These are phyloP conservation scores for Dendrostoma leiphaemia DNA, from an alignment of 2,329 filamentous ascomycete genomes.

Conservation along the genomic window DNA sequence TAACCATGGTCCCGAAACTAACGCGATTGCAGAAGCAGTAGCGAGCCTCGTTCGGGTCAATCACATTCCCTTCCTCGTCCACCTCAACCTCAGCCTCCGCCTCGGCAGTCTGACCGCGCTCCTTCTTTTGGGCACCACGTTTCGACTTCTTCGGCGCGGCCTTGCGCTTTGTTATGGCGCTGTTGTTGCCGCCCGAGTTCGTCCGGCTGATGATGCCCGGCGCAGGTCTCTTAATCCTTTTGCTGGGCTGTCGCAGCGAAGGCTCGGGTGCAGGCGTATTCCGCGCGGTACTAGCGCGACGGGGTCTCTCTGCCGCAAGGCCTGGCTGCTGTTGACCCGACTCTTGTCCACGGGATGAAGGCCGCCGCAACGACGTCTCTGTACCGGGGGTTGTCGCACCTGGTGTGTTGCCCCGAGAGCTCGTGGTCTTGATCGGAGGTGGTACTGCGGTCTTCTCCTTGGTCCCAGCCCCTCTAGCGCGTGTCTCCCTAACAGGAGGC, in stretches of 20 bases:
- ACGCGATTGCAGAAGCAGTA: slow-evolving; percentile 81
- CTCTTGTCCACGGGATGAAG: slow-evolving; percentile 52
- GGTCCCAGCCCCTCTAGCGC: slow-evolving; percentile 26
- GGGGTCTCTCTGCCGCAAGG: slow-evolving; percentile 51
- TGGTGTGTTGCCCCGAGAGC: slow-evolving; percentile 25
- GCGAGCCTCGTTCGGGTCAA: slow-evolving; percentile 72
- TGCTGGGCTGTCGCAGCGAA: slow-evolving; percentile 40
- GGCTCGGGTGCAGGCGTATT: slow-evolving; percentile 55
- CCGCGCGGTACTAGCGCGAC: slow-evolving; percentile 55
- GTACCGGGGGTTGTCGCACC: slow-evolving; percentile 32
- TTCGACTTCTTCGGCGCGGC: slow-evolving; percentile 64
- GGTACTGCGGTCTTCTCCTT: slow-evolving; percentile 16
- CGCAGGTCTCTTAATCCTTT: slow-evolving; percentile 67
- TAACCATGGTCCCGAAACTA: slow-evolving; percentile 80
- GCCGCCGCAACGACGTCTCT: slow-evolving; percentile 38
- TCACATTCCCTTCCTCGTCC: slow-evolving; percentile 65
- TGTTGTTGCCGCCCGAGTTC: slow-evolving; percentile 55
- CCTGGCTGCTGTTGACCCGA: slow-evolving; percentile 47
- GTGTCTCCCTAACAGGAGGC: slow-evolving; percentile 32
- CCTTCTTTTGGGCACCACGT: slow-evolving; percentile 41
- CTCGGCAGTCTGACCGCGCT: slow-evolving; percentile 36
- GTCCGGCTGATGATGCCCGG: slow-evolving; percentile 68
- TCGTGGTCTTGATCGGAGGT: slow-evolving; percentile 13
- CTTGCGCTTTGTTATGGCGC: slow-evolving; percentile 70
- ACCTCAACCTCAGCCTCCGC: slow-evolving; percentile 56